phyloP scores from a whole-genome alignment of 176 grass and related monocot species.

The Ananas comosus region DNA sequence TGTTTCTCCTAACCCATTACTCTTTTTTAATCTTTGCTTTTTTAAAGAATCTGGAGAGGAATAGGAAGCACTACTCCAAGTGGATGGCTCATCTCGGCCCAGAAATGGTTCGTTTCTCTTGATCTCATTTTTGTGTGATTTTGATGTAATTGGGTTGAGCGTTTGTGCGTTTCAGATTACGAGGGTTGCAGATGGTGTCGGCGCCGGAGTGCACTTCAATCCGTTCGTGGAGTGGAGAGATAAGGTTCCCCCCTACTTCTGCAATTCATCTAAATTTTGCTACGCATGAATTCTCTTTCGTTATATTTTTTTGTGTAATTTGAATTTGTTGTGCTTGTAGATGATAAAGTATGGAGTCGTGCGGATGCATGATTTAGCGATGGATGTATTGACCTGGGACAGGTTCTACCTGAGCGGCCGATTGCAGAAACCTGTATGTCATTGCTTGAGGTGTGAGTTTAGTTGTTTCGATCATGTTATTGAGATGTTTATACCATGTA shows the following conservation, averaged over 20 bases:
- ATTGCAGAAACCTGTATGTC: slow-evolving; percentile 89
- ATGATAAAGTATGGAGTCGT: slow-evolving; percentile 91
- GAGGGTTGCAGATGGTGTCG: slow-evolving; percentile 42
- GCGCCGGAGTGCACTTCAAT: slow-evolving; percentile 81
- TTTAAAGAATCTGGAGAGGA: slow-evolving; percentile 68
- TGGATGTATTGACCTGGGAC: slow-evolving; percentile 77
- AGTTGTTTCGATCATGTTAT: neutral
- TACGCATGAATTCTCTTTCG: neutral
- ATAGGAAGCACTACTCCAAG: slow-evolving; percentile 55
- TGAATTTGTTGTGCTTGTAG: slow-evolving; percentile 18
- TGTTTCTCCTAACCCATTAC: slow-evolving; percentile 4
- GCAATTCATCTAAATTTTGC: neutral
- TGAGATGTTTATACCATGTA: neutral
- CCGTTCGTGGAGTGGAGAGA: slow-evolving; percentile 76
- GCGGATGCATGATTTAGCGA: slow-evolving; percentile 65
- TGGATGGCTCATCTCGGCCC: slow-evolving; percentile 53
- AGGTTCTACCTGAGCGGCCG: slow-evolving; percentile 83
- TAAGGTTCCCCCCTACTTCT: slow-evolving; percentile 33
- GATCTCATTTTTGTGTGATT: neutral
- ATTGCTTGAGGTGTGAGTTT: slow-evolving; percentile 32
- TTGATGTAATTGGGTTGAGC: neutral
- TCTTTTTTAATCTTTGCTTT: slow-evolving; percentile 1
- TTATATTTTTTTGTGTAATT: neutral
- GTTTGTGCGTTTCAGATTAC: slow-evolving; percentile 43
- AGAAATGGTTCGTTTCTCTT: slow-evolving; percentile 24